These are phyloP conservation scores for Vicia sativa DNA, from an alignment of 306 rosid genomes.

Conservation along the genomic window DNA sequence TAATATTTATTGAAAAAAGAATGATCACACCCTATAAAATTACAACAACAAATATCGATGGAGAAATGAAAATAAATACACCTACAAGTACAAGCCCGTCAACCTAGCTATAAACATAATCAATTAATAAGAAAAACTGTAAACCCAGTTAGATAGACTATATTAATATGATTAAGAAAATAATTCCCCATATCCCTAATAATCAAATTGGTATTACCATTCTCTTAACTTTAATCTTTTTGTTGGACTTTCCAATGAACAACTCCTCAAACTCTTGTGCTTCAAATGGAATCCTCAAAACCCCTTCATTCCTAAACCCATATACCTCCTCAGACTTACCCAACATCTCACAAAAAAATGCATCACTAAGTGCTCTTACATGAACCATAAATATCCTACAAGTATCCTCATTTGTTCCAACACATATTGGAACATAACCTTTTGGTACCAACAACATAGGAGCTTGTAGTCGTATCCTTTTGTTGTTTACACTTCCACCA, in stretches of 20 bases:
- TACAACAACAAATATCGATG: not conserved
- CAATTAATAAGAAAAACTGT: not conserved
- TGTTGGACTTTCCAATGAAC: constrained; percentile 44
- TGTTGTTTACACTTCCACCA: constrained; percentile 13
- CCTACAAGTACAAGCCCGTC: not conserved
- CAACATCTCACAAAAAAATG: constrained; percentile 48
- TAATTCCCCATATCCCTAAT: not conserved
- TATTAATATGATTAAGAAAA: not conserved
- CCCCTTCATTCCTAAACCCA: constrained; percentile 54
- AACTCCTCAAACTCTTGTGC: constrained; percentile 56
- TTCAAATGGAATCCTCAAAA: constrained; percentile 56
- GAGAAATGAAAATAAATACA: not conserved
- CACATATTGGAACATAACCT: constrained; percentile 65
- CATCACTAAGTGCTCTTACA: constrained; percentile 38
- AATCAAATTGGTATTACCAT: constrained; percentile 39
- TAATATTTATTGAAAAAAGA: constrained; percentile 3
- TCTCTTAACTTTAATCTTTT: constrained; percentile 25
- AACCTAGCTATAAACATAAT: constrained; percentile 7
- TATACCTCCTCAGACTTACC: constrained; percentile 47
- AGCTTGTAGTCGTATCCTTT: constrained; percentile 26
- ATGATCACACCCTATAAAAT: constrained; percentile 5
- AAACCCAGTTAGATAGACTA: not conserved
- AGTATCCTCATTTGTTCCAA: constrained; percentile 45
- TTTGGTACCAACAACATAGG: constrained; percentile 24
- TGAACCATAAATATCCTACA: constrained; percentile 48